Evolutionary conservation across 345 rosid genomes (phyloP), one percentile per base, ranked within the genome.

Genomic region (Acer negundo): DNA sequence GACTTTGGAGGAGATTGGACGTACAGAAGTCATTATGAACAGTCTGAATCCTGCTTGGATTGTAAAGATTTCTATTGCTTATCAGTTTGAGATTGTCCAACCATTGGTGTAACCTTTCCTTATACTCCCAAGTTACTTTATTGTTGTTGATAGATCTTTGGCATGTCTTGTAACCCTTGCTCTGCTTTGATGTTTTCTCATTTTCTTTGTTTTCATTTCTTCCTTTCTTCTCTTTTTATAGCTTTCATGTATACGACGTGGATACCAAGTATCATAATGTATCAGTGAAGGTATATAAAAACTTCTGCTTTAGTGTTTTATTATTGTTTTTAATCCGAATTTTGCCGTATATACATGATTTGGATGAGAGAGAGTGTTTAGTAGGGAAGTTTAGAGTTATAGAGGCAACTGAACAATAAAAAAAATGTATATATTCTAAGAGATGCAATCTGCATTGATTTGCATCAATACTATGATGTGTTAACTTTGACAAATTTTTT

Each of bases 81-180:
- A 88, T 85, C 98, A 90, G 69, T 95, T 91, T 80, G 98, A 95
- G 85, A 82, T 85, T 9, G 85, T 93, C 59, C 98, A 95, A 80
- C 82, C 85, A 63, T 84, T 93, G 80, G 82, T 89, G 97, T 93
- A 91, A 77, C 90, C 68, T 71, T 71, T 69, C 66, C 40, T 6
- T 53, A 7, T 66, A 71, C 20, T 64, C 72, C 53, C 24, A 59
- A 64, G 31, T 63, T 55, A 31, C 15, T 26, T 17, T 73, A 20
- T 53, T 49, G 26, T 65, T 69, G 16, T 62, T 0, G 19, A 73
- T 44, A 12, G 35, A n/a, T 62, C 2, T 47, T 44, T 58, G 20
- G 10, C 58, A 20, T 40, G 59, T 65, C 61, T 6, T n/a, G 28
- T 38, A 31, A 46, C 23, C 62, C n/a, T 51, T 70, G 2, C 58